Evolutionary conservation across 257 asterid species (phyloP).

Genomic region (Parsonsia alboflavescens): DNA sequence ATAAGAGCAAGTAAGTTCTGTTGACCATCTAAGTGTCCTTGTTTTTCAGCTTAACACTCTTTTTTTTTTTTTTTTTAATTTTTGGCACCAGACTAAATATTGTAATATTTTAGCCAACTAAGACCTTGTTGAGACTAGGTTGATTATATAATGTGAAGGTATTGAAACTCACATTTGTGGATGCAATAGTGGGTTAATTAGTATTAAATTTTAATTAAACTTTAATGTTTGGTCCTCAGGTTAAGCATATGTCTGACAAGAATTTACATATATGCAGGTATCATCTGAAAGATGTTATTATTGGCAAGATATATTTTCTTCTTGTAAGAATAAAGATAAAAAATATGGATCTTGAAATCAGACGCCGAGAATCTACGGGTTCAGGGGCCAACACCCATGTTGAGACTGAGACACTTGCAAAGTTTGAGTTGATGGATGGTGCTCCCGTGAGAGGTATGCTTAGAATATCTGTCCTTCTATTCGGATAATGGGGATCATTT

Average conservation of each 20-base stretch:
- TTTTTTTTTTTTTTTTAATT: too few species aligned
- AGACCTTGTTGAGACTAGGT: background rate
- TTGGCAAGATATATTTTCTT: conserved; percentile 92
- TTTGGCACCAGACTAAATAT: background rate
- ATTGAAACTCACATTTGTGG: background rate
- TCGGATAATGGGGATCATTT: background rate
- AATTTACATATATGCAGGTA: conserved; percentile 52
- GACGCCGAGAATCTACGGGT: conserved; percentile 96
- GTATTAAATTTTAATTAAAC: background rate
- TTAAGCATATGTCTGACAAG: conserved; percentile 17
- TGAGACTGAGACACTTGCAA: conserved; percentile 97
- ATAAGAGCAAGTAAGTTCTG: conserved; percentile 84
- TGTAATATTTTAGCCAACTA: background rate
- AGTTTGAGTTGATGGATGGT: conserved; percentile 98
- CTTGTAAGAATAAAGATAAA: conserved; percentile 95
- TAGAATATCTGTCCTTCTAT: too few species aligned
- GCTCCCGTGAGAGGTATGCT: conserved; percentile 94
- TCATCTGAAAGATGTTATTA: conserved; percentile 89
- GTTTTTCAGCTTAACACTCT: background rate
- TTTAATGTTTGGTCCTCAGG: background rate
- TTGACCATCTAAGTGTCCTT: background rate
- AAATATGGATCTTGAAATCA: conserved; percentile 96
- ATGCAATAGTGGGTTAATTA: background rate
- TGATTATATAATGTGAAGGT: background rate
- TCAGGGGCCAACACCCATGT: conserved; percentile 95